Conservation (phyloP, 164 flowering plant genomes). For the Chloranthus sessilifolius region DNA sequence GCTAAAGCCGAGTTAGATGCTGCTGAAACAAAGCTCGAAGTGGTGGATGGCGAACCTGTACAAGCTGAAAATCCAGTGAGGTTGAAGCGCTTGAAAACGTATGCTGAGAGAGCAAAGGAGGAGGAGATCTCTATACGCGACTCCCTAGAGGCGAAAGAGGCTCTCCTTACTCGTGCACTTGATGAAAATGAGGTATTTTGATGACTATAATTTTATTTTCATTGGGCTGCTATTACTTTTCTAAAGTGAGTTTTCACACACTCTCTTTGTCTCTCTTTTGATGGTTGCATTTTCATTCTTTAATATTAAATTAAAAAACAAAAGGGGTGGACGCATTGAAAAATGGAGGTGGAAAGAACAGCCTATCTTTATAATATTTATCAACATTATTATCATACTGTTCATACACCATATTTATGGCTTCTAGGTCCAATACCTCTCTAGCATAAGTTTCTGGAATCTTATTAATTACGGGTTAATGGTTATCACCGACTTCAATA, state of each 20-base stretch:
- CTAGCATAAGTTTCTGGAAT: too few species aligned
- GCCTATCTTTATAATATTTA: not conserved
- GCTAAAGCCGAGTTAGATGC: conserved; percentile 66
- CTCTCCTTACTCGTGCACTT: conserved; percentile 78
- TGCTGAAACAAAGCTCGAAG: conserved; percentile 75
- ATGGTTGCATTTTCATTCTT: not conserved
- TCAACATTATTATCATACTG: not conserved
- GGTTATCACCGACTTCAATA: too few species aligned
- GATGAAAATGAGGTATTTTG: conserved; percentile 79
- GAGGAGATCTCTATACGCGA: conserved; percentile 60
- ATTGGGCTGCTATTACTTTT: not conserved
- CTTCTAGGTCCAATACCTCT: too few species aligned
- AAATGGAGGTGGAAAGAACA: not conserved
- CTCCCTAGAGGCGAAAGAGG: conserved; percentile 86
- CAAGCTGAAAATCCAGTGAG: conserved; percentile 78
- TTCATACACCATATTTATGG: too few species aligned
- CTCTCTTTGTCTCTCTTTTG: not conserved
- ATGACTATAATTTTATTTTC: too few species aligned
- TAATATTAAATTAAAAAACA: not conserved
- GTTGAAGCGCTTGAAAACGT: conserved; percentile 69
- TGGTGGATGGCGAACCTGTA: conserved; percentile 91
- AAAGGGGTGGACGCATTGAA: not conserved
- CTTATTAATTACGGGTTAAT: too few species aligned
- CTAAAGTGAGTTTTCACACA: not conserved
- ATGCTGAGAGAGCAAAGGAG: conserved; percentile 61